phyloP scores from a whole-genome alignment of 495 filamentous ascomycete genomes.

The Lasiosphaeria hispida region DNA sequence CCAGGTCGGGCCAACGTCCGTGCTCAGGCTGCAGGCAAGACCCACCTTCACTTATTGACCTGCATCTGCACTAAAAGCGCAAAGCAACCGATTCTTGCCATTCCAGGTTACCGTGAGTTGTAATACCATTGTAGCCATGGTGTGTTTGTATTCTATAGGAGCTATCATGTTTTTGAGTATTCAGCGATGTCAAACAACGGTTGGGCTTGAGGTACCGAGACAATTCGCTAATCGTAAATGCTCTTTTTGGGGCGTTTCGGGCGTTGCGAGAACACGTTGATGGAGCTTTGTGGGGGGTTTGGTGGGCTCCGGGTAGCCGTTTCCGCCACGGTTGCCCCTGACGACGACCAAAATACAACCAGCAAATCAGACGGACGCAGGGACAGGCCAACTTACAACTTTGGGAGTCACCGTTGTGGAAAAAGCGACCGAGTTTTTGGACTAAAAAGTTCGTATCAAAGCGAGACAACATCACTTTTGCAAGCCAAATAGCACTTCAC shows the following conservation, averaged over 20 bases:
- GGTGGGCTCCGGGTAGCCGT: not conserved
- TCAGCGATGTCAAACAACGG: too few relatives aligned
- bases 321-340: constrained; percentile 15
- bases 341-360: constrained; percentile 12
- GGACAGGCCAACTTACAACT: constrained; percentile 1
- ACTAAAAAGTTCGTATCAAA: not conserved
- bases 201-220: too few relatives aligned
- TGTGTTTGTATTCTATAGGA: too few relatives aligned
- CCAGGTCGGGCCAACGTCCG: not conserved
- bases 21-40: not conserved
- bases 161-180: too few relatives aligned
- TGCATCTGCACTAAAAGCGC: too few relatives aligned
- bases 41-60: not conserved
- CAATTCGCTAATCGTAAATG: too few relatives aligned
- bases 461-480: not conserved
- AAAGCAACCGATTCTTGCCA: too few relatives aligned
- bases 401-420: not conserved
- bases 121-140: too few relatives aligned
- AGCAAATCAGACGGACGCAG: constrained; percentile 14
- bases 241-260: too few relatives aligned
- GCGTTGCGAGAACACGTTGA: not conserved
- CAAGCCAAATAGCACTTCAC: constrained; percentile 3
- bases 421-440: not conserved
- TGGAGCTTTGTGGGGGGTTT: not conserved
- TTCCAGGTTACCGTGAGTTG: not conserved